A percentile compares a stretch with the other conserved stretches of the same genome.
phyloP scores from a whole-genome alignment of 179 eudicot genomes.

The Patellifolia procumbens region DNA sequence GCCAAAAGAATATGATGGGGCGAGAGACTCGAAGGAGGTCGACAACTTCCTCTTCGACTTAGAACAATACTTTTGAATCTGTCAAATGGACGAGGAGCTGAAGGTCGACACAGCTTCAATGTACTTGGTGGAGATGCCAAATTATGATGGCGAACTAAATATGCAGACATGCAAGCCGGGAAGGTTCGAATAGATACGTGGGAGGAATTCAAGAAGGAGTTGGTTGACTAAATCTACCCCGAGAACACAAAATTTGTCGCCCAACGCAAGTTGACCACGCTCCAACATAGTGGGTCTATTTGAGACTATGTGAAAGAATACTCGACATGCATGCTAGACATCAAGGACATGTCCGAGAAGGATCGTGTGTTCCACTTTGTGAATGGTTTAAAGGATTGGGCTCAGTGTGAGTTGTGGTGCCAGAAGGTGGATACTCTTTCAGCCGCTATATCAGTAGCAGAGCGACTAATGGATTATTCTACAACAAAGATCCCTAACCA shows the following conservation, averaged over 20 bases:
- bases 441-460: too few relatives aligned
- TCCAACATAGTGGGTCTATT: not conserved
- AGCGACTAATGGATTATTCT: too few relatives aligned
- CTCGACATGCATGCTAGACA: conserved; percentile 15
- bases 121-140: not conserved
- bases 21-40: not conserved
- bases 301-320: conserved; percentile 23
- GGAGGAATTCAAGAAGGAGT: not conserved
- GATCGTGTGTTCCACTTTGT: not conserved
- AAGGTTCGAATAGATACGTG: not conserved
- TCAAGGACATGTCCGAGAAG: conserved; percentile 17
- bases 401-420: too few relatives aligned
- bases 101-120: not conserved
- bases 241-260: not conserved
- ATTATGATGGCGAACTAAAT: not conserved
- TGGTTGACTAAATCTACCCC: not conserved
- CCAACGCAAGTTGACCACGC: not conserved
- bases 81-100: not conserved
- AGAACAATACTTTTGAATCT: not conserved
- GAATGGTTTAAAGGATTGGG: too few relatives aligned
- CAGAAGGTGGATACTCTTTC: too few relatives aligned
- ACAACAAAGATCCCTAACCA: too few relatives aligned
- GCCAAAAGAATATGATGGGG: not conserved
- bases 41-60: not conserved
- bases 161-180: not conserved